Base-by-base conservation (phyloP, 805 yeast species). In the Candida sanyiensis region DNA sequence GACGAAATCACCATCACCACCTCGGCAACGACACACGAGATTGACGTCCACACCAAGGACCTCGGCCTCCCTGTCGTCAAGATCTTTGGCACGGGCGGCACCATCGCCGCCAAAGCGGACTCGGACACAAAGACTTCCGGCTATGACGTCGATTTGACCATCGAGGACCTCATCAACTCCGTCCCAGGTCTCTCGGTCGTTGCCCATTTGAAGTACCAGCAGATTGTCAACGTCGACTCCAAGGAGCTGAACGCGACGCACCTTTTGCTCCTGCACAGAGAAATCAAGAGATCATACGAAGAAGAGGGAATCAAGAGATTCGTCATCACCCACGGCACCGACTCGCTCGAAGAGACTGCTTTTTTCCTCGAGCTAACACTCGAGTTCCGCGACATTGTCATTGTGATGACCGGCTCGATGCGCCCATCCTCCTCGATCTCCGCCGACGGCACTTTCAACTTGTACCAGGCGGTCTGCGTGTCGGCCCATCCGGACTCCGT, bases 391-490 rank as follows among this genome's bases (percentile, higher is more conserved):
- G 66, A 64, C 24, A 57, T 77, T 40, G 84, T 84, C 4, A 72
- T 80, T 38, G 85, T 79, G 5, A 62, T 80, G 55, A 79, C 83
- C 35, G 88, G 88, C 2, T 74, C 83, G 6, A 80, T 80, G 88
- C 69, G 86, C 52, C 88, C 88, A 1, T 73, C 82, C 7, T 76
- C 83, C 3, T 75, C 81, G 28, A 71, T 80, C 28, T 75, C 83
- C 2, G 77, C 83, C 2, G 88, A 80, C 54, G 86, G 86, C 3
- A 80, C 83, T 6, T 78, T 80, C 77, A 80, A 80, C 56, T 59
- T 80, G 44, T 80, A 78, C 51, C 84, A 80, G 50, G 83, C 85
- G 1, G 77, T 78, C 34, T 73, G 73, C 12, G 77, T 80, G 22
- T 83, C 87, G 3, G 65, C 82, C 0, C 61, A 67, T 46, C 56